These are phyloP conservation scores for Ophiostoma ulmi DNA, from an alignment of 2,329 filamentous ascomycete species.

Conservation along the genomic window DNA sequence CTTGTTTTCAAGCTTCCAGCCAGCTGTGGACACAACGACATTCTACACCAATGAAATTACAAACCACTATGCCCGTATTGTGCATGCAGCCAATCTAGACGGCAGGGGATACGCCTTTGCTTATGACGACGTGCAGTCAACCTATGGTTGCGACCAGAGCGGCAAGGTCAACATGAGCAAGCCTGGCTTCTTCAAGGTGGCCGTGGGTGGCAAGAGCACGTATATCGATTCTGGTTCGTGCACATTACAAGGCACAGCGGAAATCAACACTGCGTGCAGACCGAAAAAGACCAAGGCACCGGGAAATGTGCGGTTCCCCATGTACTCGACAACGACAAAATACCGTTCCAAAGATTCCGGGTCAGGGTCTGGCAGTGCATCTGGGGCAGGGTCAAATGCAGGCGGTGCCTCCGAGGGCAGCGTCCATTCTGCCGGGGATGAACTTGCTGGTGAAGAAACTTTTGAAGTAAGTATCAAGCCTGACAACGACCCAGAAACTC, in stretches of 20 bases:
- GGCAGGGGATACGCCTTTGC: conserved; percentile 56
- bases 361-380: background rate
- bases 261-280: background rate
- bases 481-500: background rate
- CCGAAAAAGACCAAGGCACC: background rate
- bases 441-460: too few species aligned
- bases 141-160: conserved; percentile 48
- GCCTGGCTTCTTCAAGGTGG: conserved; percentile 9
- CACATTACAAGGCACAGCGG: background rate
- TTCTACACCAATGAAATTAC: conserved; percentile 42
- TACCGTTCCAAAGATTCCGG: background rate
- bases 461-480: background rate
- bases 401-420: background rate
- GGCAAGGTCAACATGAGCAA: conserved; percentile 12
- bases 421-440: background rate
- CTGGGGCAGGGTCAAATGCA: background rate
- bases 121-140: conserved; percentile 55
- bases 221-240: background rate
- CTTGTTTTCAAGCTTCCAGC: conserved; percentile 35
- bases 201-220: conserved; percentile 2
- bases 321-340: conserved; percentile 11
- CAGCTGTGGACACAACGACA: conserved; percentile 34
- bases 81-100: conserved; percentile 51
- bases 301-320: conserved; percentile 15
- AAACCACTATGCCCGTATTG: conserved; percentile 55